Base-by-base conservation (phyloP, 331 rosid genomes). In the Dryas integrifolia region DNA sequence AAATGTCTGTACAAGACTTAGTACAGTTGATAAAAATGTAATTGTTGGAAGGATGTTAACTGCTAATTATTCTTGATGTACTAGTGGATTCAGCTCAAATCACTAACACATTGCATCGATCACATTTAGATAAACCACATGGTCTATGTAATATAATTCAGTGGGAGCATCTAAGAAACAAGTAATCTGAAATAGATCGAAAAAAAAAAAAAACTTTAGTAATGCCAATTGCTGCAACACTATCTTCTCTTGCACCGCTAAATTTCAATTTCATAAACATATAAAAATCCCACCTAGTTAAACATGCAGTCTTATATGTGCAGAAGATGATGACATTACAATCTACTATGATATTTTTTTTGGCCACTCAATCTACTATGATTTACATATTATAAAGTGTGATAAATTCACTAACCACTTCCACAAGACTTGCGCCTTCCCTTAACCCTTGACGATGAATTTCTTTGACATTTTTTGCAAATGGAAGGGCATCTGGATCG, bases 391-490 rank as follows among this genome's bases (percentile, higher is more conserved):
- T 51, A 43, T 46, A 44, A 45, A 39, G 69, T 26, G 55, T 47
- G 58, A 72, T 57, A 60, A 65, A 76, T 77, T 80, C 45, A 89
- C 97, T 0, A 43, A 95, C 99, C 99, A 95, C 99, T 87, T 95
- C 97, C 39, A 59, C 93, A 40, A 95, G 97, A 83, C 96, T 95
- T 64, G 99, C 89, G 30, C 97, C 99, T 86, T 95, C 99, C 73
- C 68, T 74, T 74, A 95, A 86, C 75, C 97, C 97, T 83, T 95
- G 99, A 77, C 97, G 97, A 61, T 79, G 76, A 59, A 80, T 83
- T 86, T 95, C 96, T 58, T 88, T 89, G 78, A 84, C 78, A 50
- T 86, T 95, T 79, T 92, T 88, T 39, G 99, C 99, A 86, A 95
- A 95, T 45, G 96, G 96, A 66, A 72, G 85, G 21, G 97, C 99